Evolutionary conservation across 2,329 filamentous ascomycete species (phyloP).

Genomic region (Aspergillus texensis): DNA sequence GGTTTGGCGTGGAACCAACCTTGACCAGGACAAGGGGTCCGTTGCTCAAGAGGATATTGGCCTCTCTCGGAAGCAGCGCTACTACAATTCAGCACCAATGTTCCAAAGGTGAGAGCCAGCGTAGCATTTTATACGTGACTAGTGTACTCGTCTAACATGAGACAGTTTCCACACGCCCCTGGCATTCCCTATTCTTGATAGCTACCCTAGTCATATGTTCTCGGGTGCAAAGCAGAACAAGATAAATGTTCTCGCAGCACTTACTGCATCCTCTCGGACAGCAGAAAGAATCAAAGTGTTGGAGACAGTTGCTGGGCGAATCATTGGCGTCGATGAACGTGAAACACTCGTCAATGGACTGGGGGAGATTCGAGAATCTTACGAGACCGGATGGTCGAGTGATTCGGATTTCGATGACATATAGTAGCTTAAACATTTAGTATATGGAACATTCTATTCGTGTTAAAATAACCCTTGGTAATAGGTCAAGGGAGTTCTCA

Average conservation of each 20-base stretch:
- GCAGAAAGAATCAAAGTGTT: conserved; percentile 68
- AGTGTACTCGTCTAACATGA: conserved; percentile 9
- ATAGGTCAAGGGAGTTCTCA: not conserved
- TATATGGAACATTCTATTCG: not conserved
- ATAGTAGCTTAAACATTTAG: conserved; percentile 19
- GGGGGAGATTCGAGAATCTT: conserved; percentile 81
- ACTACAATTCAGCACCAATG: conserved; percentile 38
- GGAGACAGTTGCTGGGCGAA: conserved; percentile 64
- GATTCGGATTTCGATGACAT: conserved; percentile 55
- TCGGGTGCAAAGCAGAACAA: conserved; percentile 48
- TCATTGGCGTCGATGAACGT: conserved; percentile 73
- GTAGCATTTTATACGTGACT: not conserved
- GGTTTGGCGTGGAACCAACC: conserved; percentile 32
- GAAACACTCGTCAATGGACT: conserved; percentile 82
- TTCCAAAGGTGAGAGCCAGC: conserved; percentile 32
- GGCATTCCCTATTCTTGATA: conserved; percentile 76
- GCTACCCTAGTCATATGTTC: conserved; percentile 77
- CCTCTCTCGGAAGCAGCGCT: conserved; percentile 32
- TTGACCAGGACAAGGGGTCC: conserved; percentile 16
- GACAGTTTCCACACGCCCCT: conserved; percentile 49
- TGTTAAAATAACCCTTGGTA: not conserved
- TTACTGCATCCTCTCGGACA: conserved; percentile 77
- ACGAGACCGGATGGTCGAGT: conserved; percentile 84
- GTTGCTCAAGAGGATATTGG: conserved; percentile 26
- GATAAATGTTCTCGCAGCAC: conserved; percentile 54